phyloP scores from a whole-genome alignment of 495 filamentous ascomycete species.

The Pyrenula aspistea region DNA sequence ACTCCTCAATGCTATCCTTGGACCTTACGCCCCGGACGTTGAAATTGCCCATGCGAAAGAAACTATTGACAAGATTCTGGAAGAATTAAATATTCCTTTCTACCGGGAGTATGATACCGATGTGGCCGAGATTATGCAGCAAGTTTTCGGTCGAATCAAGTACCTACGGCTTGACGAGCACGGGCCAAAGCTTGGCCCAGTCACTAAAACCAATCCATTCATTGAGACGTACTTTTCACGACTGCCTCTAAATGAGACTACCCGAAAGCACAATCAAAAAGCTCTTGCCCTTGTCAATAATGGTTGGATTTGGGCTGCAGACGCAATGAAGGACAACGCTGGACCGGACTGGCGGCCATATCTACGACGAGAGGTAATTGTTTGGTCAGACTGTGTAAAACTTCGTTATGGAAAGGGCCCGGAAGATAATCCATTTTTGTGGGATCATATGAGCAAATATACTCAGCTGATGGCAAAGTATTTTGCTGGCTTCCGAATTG shows the following conservation, averaged over 20 bases:
- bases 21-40: constrained; percentile 43
- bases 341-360: constrained; percentile 83
- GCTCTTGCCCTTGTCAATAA: constrained; percentile 85
- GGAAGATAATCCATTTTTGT: constrained; percentile 83
- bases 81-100: constrained; percentile 75
- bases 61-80: constrained; percentile 47
- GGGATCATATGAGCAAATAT: constrained; percentile 91
- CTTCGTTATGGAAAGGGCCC: constrained; percentile 75
- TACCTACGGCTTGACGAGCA: constrained; percentile 85
- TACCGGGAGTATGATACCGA: constrained; percentile 88
- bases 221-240: constrained; percentile 95
- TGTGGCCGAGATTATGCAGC: constrained; percentile 69
- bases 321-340: constrained; percentile 87
- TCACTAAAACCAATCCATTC: constrained; percentile 65
- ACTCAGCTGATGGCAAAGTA: constrained; percentile 89
- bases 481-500: constrained; percentile 90
- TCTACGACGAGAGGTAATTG: constrained; percentile 85
- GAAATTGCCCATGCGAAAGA: constrained; percentile 11
- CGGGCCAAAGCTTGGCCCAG: constrained; percentile 76
- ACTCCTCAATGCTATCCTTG: constrained; percentile 55
- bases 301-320: constrained; percentile 97
- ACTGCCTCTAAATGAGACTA: constrained; percentile 66
- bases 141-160: constrained; percentile 86
- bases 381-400: constrained; percentile 98
- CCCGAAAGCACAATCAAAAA: constrained; percentile 60